Conservation (phyloP, 2,329 filamentous ascomycete species). For the Chrysoporthe cubensis region DNA sequence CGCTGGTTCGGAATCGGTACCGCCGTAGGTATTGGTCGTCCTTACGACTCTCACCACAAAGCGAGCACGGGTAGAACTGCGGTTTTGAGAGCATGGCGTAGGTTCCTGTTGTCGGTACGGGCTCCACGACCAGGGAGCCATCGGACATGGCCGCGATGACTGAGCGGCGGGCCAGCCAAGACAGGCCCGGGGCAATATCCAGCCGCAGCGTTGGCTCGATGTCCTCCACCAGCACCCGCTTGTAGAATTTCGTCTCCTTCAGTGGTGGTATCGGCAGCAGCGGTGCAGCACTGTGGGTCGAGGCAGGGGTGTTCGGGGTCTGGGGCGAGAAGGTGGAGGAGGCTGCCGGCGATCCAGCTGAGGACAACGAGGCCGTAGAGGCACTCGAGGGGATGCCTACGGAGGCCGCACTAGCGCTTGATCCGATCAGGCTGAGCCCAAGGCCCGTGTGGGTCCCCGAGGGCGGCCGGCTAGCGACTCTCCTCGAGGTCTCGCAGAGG, state of each 20-base stretch:
- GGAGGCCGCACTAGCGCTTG: slow-evolving; percentile 37
- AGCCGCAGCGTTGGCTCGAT: slow-evolving; percentile 92
- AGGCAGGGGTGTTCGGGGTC: slow-evolving; percentile 63
- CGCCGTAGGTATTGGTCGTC: slow-evolving; percentile 73
- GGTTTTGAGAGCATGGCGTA: slow-evolving; percentile 55
- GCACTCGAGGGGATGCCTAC: slow-evolving; percentile 54
- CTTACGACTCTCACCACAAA: slow-evolving; percentile 84
- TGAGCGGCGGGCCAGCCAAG: slow-evolving; percentile 87
- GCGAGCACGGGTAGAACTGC: slow-evolving; percentile 72
- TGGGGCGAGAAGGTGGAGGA: slow-evolving; percentile 58
- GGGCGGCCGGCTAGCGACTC: slow-evolving; percentile 67
- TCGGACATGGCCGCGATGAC: slow-evolving; percentile 84
- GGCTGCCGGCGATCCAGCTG: slow-evolving; percentile 48
- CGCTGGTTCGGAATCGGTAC: slow-evolving; percentile 87
- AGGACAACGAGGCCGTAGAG: slow-evolving; percentile 62
- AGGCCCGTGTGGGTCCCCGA: slow-evolving; percentile 72
- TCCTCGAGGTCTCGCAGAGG: slow-evolving; percentile 71
- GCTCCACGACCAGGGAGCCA: slow-evolving; percentile 87
- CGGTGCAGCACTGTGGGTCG: slow-evolving; percentile 47
- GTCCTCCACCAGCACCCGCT: slow-evolving; percentile 84
- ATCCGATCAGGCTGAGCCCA: slow-evolving; percentile 56
- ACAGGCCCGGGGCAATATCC: slow-evolving; percentile 86
- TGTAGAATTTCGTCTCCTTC: slow-evolving; percentile 94
- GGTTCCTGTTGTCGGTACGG: slow-evolving; percentile 66
- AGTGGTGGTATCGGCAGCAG: slow-evolving; percentile 60